Evolutionary conservation across 1,139 yeast species (phyloP).

Genomic region (Saccharomyces uvarum): DNA sequence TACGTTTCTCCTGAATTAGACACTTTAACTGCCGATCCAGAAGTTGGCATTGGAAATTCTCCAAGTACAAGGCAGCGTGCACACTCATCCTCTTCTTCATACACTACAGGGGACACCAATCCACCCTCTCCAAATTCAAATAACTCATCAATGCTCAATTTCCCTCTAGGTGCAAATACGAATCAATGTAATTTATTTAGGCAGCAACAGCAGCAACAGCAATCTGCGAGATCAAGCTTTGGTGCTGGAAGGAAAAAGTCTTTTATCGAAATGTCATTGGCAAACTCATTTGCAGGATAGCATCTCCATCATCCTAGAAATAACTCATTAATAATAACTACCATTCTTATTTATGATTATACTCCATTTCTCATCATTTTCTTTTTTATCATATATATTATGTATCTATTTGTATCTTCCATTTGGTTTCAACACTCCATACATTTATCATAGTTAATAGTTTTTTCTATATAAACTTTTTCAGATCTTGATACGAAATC

Average conservation of each 20-base stretch:
- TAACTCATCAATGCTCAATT: background rate
- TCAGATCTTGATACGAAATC: background rate
- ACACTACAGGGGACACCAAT: background rate
- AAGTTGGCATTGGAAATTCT: background rate
- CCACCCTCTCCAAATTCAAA: background rate
- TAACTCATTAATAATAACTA: background rate
- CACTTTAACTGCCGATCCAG: background rate
- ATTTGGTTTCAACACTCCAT: background rate
- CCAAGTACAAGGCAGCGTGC: background rate
- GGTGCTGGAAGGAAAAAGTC: conserved; percentile 5
- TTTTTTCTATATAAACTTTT: background rate
- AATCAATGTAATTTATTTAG: background rate
- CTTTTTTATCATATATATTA: background rate
- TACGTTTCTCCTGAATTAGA: conserved; percentile 4
- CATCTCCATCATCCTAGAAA: background rate
- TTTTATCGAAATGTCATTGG: conserved; percentile 5
- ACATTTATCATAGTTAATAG: background rate
- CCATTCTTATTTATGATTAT: background rate
- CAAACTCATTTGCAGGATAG: conserved; percentile 3
- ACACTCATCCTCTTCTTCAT: background rate
- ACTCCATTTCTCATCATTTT: background rate
- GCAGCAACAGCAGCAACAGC: background rate
- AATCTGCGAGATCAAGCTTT: background rate
- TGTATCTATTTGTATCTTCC: background rate
- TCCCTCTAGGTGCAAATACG: background rate